A percentile compares a stretch with the other conserved stretches of the same genome.
Conservation (phyloP, 179 eudicot genomes). For the Beta macrorhiza region DNA sequence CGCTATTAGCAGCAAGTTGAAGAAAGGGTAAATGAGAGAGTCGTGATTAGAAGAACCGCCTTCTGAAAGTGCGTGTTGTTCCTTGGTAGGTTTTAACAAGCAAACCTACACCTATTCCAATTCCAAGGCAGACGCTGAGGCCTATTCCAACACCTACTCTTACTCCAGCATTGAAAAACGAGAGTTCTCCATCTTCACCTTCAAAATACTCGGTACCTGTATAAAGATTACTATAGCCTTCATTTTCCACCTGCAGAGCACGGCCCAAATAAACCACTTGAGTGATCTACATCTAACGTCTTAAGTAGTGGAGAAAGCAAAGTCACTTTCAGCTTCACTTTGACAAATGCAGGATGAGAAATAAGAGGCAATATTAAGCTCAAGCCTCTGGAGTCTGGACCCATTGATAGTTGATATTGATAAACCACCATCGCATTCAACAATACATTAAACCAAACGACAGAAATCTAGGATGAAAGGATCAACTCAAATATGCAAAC, state of each 20-base stretch:
- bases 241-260: constrained; percentile 53
- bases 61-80: constrained; percentile 72
- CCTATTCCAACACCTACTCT: constrained; percentile 98
- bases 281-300: neutral
- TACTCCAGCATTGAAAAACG: constrained; percentile 96
- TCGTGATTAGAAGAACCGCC: constrained; percentile 46
- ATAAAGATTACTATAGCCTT: constrained; percentile 47
- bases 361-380: neutral
- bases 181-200: constrained; percentile 89
- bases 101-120: constrained; percentile 90
- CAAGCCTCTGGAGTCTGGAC: neutral
- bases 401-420: neutral
- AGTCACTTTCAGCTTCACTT: neutral
- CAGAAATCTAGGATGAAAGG: neutral
- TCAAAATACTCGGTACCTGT: constrained; percentile 68
- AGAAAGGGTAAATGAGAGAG: constrained; percentile 12
- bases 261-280: neutral
- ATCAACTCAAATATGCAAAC: neutral
- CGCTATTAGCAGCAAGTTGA: neutral
- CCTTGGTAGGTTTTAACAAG: constrained; percentile 74
- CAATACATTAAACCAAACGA: neutral
- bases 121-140: constrained; percentile 85
- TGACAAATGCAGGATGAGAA: neutral
- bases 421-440: neutral
- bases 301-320: neutral